These are phyloP conservation scores for Passiflora organensis DNA, from an alignment of 345 rosid species.

Conservation along the genomic window DNA sequence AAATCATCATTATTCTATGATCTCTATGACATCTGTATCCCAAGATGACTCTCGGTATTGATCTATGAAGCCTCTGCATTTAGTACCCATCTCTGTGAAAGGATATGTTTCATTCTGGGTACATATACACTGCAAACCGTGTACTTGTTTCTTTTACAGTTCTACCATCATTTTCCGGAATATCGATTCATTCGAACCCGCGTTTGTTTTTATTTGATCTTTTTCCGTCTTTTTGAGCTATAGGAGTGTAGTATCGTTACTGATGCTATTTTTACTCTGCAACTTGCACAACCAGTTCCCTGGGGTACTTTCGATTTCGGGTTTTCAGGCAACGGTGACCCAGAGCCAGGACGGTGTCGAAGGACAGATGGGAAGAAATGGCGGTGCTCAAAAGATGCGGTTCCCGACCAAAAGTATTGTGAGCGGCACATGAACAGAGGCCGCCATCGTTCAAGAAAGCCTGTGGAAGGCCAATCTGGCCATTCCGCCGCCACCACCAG, in stretches of 20 bases:
- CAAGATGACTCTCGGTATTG: no score
- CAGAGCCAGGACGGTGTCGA: slow-evolving; percentile 95
- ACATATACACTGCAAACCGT: no score
- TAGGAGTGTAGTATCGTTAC: no score
- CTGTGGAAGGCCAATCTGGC: slow-evolving; percentile 97
- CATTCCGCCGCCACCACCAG: slow-evolving; percentile 63
- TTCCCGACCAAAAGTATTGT: slow-evolving; percentile 89
- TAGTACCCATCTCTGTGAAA: no score
- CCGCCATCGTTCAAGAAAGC: slow-evolving; percentile 99
- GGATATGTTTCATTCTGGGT: no score
- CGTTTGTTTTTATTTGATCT: no score
- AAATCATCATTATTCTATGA: background rate
- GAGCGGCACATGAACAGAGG: slow-evolving; percentile 97
- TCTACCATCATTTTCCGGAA: no score
- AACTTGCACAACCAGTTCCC: slow-evolving; percentile 38
- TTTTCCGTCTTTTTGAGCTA: background rate
- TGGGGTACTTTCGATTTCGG: slow-evolving; percentile 87
- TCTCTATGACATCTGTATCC: no score
- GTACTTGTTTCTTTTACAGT: no score
- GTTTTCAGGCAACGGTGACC: slow-evolving; percentile 70
- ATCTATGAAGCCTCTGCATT: no score
- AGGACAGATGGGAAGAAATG: slow-evolving; percentile 99
- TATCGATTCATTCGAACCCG: no score
- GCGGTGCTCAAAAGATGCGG: slow-evolving; percentile 98
- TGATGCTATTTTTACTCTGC: no score